Evolutionary conservation across 192 early-diverging fungal genomes (phyloP).

Genomic region (Entomortierella chlamydospora): DNA sequence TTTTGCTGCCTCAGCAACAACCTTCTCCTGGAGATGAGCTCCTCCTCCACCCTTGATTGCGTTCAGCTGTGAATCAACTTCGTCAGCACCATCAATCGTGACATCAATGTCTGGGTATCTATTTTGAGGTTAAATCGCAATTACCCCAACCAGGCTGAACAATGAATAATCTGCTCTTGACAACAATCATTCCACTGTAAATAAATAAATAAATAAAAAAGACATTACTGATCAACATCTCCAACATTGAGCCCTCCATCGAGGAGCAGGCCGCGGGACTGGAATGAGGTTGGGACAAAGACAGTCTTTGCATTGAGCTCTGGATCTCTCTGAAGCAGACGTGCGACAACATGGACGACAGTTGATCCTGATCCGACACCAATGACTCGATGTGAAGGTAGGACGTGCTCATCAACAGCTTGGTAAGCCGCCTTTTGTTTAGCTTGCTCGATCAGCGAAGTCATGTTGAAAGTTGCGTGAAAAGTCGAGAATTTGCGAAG

Average conservation of each 20-base stretch:
- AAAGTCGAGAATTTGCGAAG: neutral
- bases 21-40: conserved; percentile 94
- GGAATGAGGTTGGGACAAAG: conserved; percentile 94
- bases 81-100: conserved; percentile 93
- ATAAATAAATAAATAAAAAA: conserved; percentile 5
- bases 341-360: conserved; percentile 88
- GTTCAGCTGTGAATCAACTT: conserved; percentile 86
- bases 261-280: conserved; percentile 85
- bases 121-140: neutral
- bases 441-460: conserved; percentile 71
- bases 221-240: conserved; percentile 76
- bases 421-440: conserved; percentile 89
- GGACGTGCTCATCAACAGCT: conserved; percentile 91
- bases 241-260: conserved; percentile 85
- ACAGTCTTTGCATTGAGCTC: conserved; percentile 77
- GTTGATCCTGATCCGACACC: conserved; percentile 92
- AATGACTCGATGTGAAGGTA: conserved; percentile 72
- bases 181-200: too few species aligned
- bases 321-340: conserved; percentile 74
- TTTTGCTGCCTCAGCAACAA: conserved; percentile 85
- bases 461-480: conserved; percentile 13
- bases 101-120: conserved; percentile 84
- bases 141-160: too few species aligned
- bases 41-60: conserved; percentile 97
- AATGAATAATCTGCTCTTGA: too few species aligned